phyloP scores from a whole-genome alignment of 371 early-diverging fungal genomes.

The Saksenaea vasiformis region DNA sequence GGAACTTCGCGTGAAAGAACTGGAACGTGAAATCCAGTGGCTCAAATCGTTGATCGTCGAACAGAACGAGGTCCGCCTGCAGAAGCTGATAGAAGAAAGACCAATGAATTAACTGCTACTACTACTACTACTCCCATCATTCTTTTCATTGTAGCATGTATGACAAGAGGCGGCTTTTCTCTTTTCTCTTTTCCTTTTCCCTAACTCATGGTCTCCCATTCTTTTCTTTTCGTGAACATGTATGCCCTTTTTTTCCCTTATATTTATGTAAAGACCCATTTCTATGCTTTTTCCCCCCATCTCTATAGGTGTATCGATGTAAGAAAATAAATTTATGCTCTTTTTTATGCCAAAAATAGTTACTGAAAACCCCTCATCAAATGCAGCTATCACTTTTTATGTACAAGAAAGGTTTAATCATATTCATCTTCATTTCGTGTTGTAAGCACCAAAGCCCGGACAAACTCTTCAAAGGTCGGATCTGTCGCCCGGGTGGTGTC shows the following conservation, averaged over 20 bases:
- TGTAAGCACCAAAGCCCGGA: constrained; percentile 12
- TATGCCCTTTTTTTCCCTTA: too few relatives aligned
- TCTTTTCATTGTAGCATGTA: neutral
- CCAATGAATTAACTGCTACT: constrained; percentile 19
- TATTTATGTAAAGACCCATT: too few relatives aligned
- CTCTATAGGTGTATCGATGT: too few relatives aligned
- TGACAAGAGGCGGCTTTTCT: neutral
- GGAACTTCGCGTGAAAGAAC: constrained; percentile 74
- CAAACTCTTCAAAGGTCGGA: constrained; percentile 19
- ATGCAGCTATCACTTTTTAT: neutral
- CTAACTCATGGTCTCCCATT: neutral
- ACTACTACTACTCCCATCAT: neutral
- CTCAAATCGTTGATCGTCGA: constrained; percentile 83
- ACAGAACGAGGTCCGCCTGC: constrained; percentile 52
- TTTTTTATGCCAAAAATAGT: too few relatives aligned
- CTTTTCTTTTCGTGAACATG: too few relatives aligned
- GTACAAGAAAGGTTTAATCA: neutral
- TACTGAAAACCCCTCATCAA: too few relatives aligned
- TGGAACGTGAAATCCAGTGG: constrained; percentile 92
- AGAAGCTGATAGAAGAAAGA: constrained; percentile 25
- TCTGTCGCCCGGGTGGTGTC: constrained; percentile 4
- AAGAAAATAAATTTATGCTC: too few relatives aligned
- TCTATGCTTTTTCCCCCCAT: too few relatives aligned
- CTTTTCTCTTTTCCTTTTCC: neutral
- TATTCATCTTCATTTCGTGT: constrained; percentile 7